Conservation (phyloP, 768 basidiomycete species). For the Cystobasidium onofrii region DNA sequence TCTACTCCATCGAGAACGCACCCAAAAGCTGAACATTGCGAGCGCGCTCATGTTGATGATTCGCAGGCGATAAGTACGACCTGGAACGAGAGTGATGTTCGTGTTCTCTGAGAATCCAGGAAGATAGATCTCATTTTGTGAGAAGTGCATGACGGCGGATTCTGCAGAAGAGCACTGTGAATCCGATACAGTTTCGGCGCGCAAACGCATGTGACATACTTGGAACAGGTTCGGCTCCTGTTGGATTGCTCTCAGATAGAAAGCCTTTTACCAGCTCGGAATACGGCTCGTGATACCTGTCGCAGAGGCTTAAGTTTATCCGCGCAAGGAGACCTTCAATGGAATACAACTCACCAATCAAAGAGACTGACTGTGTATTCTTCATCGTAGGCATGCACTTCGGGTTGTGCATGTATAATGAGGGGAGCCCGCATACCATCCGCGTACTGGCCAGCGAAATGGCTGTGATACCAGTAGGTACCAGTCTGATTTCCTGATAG, state of each 20-base stretch:
- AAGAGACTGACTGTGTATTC: constrained; percentile 77
- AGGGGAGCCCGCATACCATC: constrained; percentile 87
- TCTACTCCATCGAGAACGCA: background rate
- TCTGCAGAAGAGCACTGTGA: constrained; percentile 51
- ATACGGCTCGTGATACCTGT: constrained; percentile 61
- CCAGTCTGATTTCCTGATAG: constrained; percentile 53
- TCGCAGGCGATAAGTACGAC: constrained; percentile 81
- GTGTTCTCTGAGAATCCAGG: constrained; percentile 72
- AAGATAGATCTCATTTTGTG: constrained; percentile 62
- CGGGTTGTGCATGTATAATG: constrained; percentile 59
- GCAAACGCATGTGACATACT: background rate
- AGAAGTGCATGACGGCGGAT: constrained; percentile 72
- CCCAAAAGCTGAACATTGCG: constrained; percentile 21
- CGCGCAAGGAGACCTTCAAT: background rate
- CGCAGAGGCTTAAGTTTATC: background rate
- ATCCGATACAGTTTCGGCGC: background rate
- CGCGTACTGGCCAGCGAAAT: constrained; percentile 52
- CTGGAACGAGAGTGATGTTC: constrained; percentile 70
- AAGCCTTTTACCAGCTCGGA: constrained; percentile 57
- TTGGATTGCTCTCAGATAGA: constrained; percentile 52
- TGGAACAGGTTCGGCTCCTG: constrained; percentile 64
- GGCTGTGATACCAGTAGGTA: constrained; percentile 72
- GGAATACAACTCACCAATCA: constrained; percentile 60
- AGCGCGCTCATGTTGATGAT: constrained; percentile 68
- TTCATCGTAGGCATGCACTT: constrained; percentile 63